Base-by-base conservation (phyloP, 805 yeast genomes). In the Grigorovia humatica region DNA sequence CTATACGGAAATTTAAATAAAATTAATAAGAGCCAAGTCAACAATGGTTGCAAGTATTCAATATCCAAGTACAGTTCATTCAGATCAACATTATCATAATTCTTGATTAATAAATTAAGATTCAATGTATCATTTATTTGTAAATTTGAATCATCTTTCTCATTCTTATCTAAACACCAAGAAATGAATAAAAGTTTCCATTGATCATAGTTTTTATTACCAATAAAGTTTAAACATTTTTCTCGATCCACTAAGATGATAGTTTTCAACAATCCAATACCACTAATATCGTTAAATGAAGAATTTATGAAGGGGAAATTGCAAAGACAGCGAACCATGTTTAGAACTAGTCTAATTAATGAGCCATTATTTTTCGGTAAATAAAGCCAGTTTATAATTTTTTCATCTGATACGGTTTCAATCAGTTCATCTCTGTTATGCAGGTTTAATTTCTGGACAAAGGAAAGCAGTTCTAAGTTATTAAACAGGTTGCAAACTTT, bases 11-110 rank as follows among this genome's bases (percentile, higher is more conserved):
- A 56, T 73, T 51, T 57, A 9, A 78, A 70, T 1, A 73, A 65
- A 2, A 80, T 58, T 0, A 77, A 55, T 35, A 85, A 67, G 19
- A 77, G 53, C 53, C 83, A 75, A 0, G 83, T 70, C 11, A 83
- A 49, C 2, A 84, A 47, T 5, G 69, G 69, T 2, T 70, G 65
- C 35, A 83, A 52, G 6, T 71, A 72, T 0, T 59, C 49, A 0
- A 78, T 80, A 0, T 74, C 59, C 0, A 83, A 54, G 1, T 57
- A 54, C 42, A 75, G 52, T 1, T 65, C 57, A 0, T 69, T 65
- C 0, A 74, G 48, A n/a, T 75, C 73, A 12, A 76, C 60, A 2
- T 66, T 69, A 60, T 80, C 83, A 57, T 70, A 74, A 1, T 66
- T 61, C 50, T 71, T 67, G 4, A 80, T 42, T n/a, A 54, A 53